Base-by-base conservation (phyloP, 345 rosid species). In the Triadica sebifera region DNA sequence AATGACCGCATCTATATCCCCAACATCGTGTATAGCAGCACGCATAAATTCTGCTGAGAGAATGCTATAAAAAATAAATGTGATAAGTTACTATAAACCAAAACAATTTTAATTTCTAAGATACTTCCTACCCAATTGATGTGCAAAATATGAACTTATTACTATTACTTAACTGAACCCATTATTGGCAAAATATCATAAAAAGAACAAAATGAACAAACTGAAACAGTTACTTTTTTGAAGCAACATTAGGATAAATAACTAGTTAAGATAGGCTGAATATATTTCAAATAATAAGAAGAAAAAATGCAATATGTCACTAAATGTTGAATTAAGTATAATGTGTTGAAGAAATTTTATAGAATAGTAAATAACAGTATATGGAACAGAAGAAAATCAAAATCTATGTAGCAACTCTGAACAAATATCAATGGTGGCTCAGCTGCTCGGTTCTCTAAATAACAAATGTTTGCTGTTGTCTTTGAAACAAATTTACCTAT, bases 41-140 rank as follows among this genome's bases (percentile, higher is more conserved):
- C 85, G 93, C 94, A 96, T 83, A 82, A 96, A 96, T 75, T 96
- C 99, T 74, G 93, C 82, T 12, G 94, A 90, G 81, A 96, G 98
- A 73, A 93, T 86, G 84, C 98, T 96, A 85, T 84, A 87, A 84
- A 22, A 67, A 82, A 75, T 53, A 77, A 74, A 77, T 64, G 66
- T 59, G 80, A 79, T 61, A 71, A 83, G 81, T 75, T 75, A 87
- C 78, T 22, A 64, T 43, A 24, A 24, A 71, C 11, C 50, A 62
- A 69, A 20, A 24, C 25, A 75, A 61, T 38, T 45, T 9, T 39
- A 38, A 37, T 12, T 60, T 29, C 57, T 67, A 75, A 7, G 39
- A 50, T 29, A 47, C 46, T 58, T 38, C 53, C 61, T 34, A n/a
- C 61, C 1, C 34, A 65, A 50, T 13, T 38, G 34, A 46, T n/a